Evolutionary conservation across 2,329 filamentous ascomycete genomes (phyloP), one percentile per base, ranked within the genome.

Genomic region (Xylariaceae sp.): DNA sequence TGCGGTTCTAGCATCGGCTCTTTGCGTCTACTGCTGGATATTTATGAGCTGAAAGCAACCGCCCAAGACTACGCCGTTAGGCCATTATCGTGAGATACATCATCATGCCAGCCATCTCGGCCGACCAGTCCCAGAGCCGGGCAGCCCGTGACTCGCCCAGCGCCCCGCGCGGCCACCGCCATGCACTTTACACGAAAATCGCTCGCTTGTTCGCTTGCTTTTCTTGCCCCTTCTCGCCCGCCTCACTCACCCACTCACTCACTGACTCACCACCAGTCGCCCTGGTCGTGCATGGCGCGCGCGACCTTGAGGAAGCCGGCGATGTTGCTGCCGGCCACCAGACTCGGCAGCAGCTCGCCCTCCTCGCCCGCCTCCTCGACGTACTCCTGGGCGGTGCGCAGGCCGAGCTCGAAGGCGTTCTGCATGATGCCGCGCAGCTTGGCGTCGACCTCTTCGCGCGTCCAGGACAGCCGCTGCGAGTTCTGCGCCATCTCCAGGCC

Each of bases 401-500:
- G 70, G 49, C 87, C 92, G 65, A 87, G 88, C 61, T 83, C 72
- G 70, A 96, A 98, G 60, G 85, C 90, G 46, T 77, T 74, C 72
- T 90, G 82, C 92, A 98, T 98, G 68, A 96, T 96, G 51, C 64
- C 70, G 75, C 93, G 88, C 56, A 98, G 80, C 67, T 87, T 87
- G 50, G 72, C 67, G 65, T 96, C 90, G 46, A 96, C 92, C 70
- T 94, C 83, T 70, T 94, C 84, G 29, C 71, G 56, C 18, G 85
- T 84, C 92, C 92, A 98, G 55, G 67, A 75, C 46, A 95, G 71
- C 40, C 90, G 82, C 63, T 61, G 67, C 46, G 83, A 90, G 77
- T 98, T 96, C 77, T 98, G 92, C 6, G 90, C 89, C 92, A 98
- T 98, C 75, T 98, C 92, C 28, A 98, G 78, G 51, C 92, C 92